These are phyloP conservation scores for Syzygium oleosum DNA, from an alignment of 345 rosid genomes.

Conservation along the genomic window DNA sequence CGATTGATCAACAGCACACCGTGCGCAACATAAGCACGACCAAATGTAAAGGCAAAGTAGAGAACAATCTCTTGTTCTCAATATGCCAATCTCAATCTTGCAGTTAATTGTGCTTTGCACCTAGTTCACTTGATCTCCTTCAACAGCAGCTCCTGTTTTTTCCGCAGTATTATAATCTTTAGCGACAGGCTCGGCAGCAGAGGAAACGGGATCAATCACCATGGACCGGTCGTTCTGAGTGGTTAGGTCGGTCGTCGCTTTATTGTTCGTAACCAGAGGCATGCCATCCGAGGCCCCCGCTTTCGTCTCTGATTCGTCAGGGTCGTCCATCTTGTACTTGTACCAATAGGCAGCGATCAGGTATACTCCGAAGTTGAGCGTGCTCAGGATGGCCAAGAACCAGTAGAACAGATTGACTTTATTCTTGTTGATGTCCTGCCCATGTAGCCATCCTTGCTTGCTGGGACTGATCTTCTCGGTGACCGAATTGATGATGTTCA, in stretches of 20 bases:
- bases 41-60: not conserved
- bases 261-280: not conserved
- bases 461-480: conserved; percentile 19
- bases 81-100: not conserved
- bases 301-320: not conserved
- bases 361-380: conserved; percentile 21
- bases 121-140: not conserved
- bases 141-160: not conserved
- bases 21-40: not conserved
- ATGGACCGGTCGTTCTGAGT: not conserved
- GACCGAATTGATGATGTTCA: conserved; percentile 17
- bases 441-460: conserved; percentile 34
- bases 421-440: conserved; percentile 17
- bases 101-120: not conserved
- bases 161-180: not conserved
- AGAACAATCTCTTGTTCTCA: not conserved
- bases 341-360: conserved; percentile 32
- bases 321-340: conserved; percentile 23
- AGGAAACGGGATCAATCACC: not conserved
- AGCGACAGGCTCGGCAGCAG: not conserved
- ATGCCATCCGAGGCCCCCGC: not conserved
- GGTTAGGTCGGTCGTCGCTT: not conserved
- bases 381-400: conserved; percentile 30
- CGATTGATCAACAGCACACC: not conserved
- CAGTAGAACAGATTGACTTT: conserved; percentile 35